phyloP scores from a whole-genome alignment of 805 yeast species.

The Myxozyma kluyveri region DNA sequence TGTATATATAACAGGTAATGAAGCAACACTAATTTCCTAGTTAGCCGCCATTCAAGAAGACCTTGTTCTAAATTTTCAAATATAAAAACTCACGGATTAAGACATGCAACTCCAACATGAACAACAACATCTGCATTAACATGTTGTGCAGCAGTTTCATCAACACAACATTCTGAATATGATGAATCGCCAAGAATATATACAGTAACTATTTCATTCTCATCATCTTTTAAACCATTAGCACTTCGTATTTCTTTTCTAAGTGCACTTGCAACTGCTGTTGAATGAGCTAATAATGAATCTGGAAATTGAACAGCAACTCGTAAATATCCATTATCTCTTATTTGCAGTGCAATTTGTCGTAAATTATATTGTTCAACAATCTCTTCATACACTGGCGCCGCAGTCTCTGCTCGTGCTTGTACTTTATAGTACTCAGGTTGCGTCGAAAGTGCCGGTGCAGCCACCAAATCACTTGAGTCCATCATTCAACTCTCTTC shows the following conservation, averaged over 20 bases:
- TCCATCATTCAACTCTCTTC: no score
- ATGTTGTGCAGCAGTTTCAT: constrained; percentile 95
- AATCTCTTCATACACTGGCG: constrained; percentile 36
- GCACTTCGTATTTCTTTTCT: constrained; percentile 27
- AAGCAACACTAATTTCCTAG: constrained; percentile 45
- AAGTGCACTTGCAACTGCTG: constrained; percentile 55
- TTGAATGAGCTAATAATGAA: constrained; percentile 68
- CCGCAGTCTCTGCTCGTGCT: constrained; percentile 8
- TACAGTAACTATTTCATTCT: constrained; percentile 42
- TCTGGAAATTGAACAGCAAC: constrained; percentile 94
- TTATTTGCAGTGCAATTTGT: constrained; percentile 28
- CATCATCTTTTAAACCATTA: constrained; percentile 1
- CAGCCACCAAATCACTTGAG: constrained; percentile 32
- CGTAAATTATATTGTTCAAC: constrained; percentile 48
- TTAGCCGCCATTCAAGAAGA: background rate
- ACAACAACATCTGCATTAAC: constrained; percentile 79
- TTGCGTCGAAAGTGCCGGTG: constrained; percentile 73
- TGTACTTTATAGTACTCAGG: constrained; percentile 59
- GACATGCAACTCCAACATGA: constrained; percentile 94
- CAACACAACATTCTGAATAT: constrained; percentile 92
- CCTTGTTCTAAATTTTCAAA: background rate
- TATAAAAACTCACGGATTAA: constrained; percentile 51
- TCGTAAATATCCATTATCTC: constrained; percentile 34
- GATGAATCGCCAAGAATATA: constrained; percentile 95
- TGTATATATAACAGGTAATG: constrained; percentile 72